A percentile compares a stretch with the other conserved stretches of the same genome.
Conservation (phyloP, 768 basidiomycete species). For the Mycena rebaudengoi region DNA sequence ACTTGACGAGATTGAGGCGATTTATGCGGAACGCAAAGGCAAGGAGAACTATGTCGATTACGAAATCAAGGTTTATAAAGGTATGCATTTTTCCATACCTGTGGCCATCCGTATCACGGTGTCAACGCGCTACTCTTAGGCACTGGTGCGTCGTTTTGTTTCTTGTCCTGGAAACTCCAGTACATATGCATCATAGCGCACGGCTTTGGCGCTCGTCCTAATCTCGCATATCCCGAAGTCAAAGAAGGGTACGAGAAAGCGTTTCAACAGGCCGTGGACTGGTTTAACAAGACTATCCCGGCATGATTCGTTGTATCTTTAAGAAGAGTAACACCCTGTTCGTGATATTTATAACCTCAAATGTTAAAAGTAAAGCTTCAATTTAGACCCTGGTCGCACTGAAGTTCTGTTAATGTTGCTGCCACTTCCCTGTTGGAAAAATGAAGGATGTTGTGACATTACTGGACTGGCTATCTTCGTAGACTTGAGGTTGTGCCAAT, state of each 20-base stretch:
- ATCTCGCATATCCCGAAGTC: conserved; percentile 45
- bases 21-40: conserved; percentile 45
- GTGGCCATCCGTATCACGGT: neutral
- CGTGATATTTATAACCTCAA: too few relatives aligned
- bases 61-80: conserved; percentile 56
- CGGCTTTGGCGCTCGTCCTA: conserved; percentile 55
- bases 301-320: conserved; percentile 21
- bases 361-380: too few relatives aligned
- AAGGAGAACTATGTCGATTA: conserved; percentile 50
- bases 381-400: too few relatives aligned
- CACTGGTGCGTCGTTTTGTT: neutral
- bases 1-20: conserved; percentile 40
- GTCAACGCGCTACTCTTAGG: neutral
- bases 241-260: conserved; percentile 53
- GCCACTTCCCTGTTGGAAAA: too few relatives aligned
- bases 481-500: too few relatives aligned
- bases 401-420: too few relatives aligned
- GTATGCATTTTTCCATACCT: conserved; percentile 33
- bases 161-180: neutral
- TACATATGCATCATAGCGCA: conserved; percentile 34
- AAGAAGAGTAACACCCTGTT: too few relatives aligned
- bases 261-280: conserved; percentile 50
- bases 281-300: conserved; percentile 54
- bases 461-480: too few relatives aligned
- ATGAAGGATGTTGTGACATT: too few relatives aligned